Evolutionary conservation across 108 stramenopile genomes (phyloP), one percentile per base, ranked within the genome.

Genomic region (Fistulifera pelliculosa): DNA sequence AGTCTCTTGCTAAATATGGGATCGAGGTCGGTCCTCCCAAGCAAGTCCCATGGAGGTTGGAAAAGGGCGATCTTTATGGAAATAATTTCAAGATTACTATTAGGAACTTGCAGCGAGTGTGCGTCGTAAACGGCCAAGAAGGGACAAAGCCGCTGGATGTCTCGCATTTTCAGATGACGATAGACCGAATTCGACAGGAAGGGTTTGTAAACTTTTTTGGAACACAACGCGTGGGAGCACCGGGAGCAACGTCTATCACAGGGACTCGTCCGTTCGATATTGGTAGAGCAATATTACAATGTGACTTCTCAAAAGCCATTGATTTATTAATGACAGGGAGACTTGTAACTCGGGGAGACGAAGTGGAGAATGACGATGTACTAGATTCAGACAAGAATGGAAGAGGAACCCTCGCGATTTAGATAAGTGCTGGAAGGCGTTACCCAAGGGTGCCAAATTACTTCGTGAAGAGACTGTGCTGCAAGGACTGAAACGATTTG

Each of bases 131-230:
- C 38, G 25, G 3, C 6, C 45, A 26, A 8, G 64, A 61, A 38
- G 42, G 15, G 52, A 21, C 17, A 0, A 56, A 28, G 45, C 47
- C 64, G 16, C 66, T 76, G 35, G 63, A 74, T 16, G n/a, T 50
- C 49, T 43, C 49, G 6, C 80, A 88, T 54, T 21, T 83, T n/a
- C 28, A 63, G 43, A 43, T 44, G 13, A 83, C 79, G 73, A 68
- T 72, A 12, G 64, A 74, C 22, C 55, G 83, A 21, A 52, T 90
- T 16, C 49, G 51, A n/a, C 38, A 58, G 4, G 48, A 43, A 49
- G 88, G 88, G 1, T 94, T 94, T 53, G 66, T 94, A 41, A 94
- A 94, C 58, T 94, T 85, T 61, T 94, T 70, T 58, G 93, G 93
- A 7, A 80, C 85, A 53, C 93, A 94, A 67, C 66, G 93, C 12